These are phyloP conservation scores for Fragilariopsis cylindrus DNA, from an alignment of 108 stramenopile genomes.

Conservation along the genomic window DNA sequence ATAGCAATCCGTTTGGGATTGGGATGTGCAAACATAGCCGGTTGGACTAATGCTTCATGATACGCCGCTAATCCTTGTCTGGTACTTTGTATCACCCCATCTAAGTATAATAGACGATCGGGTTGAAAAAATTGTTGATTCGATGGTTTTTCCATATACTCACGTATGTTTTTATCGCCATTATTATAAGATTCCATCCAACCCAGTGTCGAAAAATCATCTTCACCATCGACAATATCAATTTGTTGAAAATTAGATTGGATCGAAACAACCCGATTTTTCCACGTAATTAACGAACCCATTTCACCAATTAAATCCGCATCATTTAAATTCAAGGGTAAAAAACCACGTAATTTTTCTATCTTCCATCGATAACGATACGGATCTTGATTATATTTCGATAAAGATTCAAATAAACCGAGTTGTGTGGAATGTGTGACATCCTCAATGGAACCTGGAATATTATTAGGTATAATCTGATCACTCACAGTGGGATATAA, in stretches of 20 bases:
- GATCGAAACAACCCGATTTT: conserved; percentile 53
- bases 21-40: conserved; percentile 85
- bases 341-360: background rate
- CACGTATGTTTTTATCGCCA: conserved; percentile 8
- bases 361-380: conserved; percentile 1
- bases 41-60: conserved; percentile 91
- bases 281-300: background rate
- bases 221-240: conserved; percentile 16
- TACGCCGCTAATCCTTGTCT: conserved; percentile 60
- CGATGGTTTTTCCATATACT: conserved; percentile 34
- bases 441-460: background rate
- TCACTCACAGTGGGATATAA: background rate
- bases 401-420: background rate
- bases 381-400: background rate
- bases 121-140: conserved; percentile 51
- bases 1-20: conserved; percentile 58
- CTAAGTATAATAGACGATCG: conserved; percentile 64
- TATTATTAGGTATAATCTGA: background rate
- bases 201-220: background rate
- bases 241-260: conserved; percentile 45
- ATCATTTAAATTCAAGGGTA: background rate
- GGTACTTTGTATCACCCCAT: conserved; percentile 64
- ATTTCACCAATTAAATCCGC: conserved; percentile 7
- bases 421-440: background rate
- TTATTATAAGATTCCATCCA: background rate